Conservation (phyloP, 1,284 basidiomycete species). For the Athelia sp. region DNA sequence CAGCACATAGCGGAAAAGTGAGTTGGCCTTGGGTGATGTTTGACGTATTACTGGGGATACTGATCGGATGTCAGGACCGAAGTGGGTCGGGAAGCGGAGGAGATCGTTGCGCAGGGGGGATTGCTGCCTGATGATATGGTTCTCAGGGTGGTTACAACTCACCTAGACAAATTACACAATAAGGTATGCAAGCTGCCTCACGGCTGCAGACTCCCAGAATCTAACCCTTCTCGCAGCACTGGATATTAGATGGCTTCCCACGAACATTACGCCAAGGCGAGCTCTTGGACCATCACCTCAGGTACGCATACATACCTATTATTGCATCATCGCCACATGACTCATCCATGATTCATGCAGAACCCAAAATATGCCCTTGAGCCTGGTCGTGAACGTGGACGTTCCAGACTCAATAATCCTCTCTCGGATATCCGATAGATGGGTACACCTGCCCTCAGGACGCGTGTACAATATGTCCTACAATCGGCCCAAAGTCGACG, state of each 20-base stretch:
- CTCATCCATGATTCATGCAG: conserved; percentile 29
- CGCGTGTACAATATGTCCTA: conserved; percentile 92
- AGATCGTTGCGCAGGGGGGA: conserved; percentile 70
- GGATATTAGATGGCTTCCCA: conserved; percentile 97
- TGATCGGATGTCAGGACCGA: conserved; percentile 44
- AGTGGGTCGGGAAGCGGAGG: conserved; percentile 68
- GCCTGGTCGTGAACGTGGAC: conserved; percentile 86
- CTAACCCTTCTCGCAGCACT: conserved; percentile 45
- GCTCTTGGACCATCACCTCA: conserved; percentile 74
- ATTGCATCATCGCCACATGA: conserved; percentile 1
- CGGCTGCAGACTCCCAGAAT: not conserved
- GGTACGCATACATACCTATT: conserved; percentile 35
- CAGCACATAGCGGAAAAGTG: conserved; percentile 71
- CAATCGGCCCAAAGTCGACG: conserved; percentile 84
- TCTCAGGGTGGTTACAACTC: conserved; percentile 68
- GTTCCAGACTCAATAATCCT: conserved; percentile 91
- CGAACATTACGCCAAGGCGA: conserved; percentile 88
- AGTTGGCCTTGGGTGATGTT: conserved; percentile 12
- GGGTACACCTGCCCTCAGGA: conserved; percentile 91
- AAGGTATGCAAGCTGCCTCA: conserved; percentile 39
- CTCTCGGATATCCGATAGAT: conserved; percentile 86
- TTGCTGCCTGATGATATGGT: conserved; percentile 78
- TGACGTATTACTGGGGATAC: not conserved
- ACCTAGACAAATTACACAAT: conserved; percentile 62
- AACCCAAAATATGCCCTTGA: conserved; percentile 59